Evolutionary conservation across 2,329 filamentous ascomycete genomes (phyloP).

Genomic region (Microsporum canis): DNA sequence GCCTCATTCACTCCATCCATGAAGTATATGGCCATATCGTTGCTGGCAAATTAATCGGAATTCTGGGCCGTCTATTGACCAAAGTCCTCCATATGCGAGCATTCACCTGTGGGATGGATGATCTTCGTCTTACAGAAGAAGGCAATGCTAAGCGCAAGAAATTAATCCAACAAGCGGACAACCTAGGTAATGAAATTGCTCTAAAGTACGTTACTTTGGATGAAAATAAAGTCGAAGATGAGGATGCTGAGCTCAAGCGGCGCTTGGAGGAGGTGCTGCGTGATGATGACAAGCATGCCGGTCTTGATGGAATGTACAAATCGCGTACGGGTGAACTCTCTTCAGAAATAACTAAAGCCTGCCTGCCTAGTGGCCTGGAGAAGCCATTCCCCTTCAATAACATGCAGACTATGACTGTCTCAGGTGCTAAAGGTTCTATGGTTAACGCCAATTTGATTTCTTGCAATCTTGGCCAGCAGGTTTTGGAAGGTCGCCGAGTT

Average conservation of each 20-base stretch:
- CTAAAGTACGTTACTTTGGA: constrained; percentile 79
- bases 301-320: constrained; percentile 81
- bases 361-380: constrained; percentile 68
- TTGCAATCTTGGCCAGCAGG: constrained; percentile 92
- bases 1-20: constrained; percentile 82
- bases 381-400: constrained; percentile 95
- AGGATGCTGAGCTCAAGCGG: constrained; percentile 59
- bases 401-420: constrained; percentile 98
- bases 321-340: constrained; percentile 58
- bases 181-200: constrained; percentile 66
- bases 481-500: constrained; percentile 86
- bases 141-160: constrained; percentile 63
- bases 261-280: constrained; percentile 82
- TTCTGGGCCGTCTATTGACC: constrained; percentile 78
- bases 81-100: constrained; percentile 85
- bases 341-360: constrained; percentile 62
- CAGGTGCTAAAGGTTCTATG: constrained; percentile 81
- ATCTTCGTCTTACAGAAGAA: constrained; percentile 69
- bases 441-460: constrained; percentile 98
- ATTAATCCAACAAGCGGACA: constrained; percentile 55
- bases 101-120: constrained; percentile 95
- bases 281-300: constrained; percentile 81
- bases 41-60: constrained; percentile 78
- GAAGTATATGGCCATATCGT: constrained; percentile 82
- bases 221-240: constrained; percentile 48